Base-by-base conservation (phyloP, 441 rosid species). In the Iberis amara region DNA sequence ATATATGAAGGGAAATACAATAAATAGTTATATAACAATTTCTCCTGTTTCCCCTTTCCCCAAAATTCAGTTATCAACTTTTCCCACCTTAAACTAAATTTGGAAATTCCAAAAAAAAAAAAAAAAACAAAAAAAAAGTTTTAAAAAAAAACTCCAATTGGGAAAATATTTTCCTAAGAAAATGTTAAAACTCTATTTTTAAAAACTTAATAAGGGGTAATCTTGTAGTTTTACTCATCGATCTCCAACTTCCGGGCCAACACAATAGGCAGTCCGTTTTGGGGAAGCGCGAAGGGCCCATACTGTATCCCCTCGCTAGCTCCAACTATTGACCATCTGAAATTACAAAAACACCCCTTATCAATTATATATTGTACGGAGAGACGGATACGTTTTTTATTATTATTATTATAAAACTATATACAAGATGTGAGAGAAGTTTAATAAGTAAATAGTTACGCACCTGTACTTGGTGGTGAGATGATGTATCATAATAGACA, bases 261-360 rank as follows among this genome's bases (percentile, higher is more conserved):
- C 59, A 60, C 70, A 69, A 92, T 79, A 57, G 96, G 95, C 67
- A 92, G 70, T 14, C 98, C 98, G 56, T 86, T 79, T 70, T 82
- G 86, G 69, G 98, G 98, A 61, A 92, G 95, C 28, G 91, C 86
- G 63, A 92, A 92, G n/a, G 98, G 98, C 32, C 85, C 87, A 70
- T 92, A 92, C 76, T 92, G 96, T 45, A 88, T 88, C 51, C 95
- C 96, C 27, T 63, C 73, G 39, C 73, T 71, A 11, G 77, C 47
- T 58, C 94, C 94, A 71, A 60, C 79, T 32, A 76, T 21, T 45
- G 72, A 62, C 96, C 96, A 92, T 39, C 95, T 92, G 86, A 67
- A 50, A 48, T 38, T 4, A 57, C 41, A 39, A 31, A 42, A 6
- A 0, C 5, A 21, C 67, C 54, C 24, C 58, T 57, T 21, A 8